Conservation (phyloP, 495 filamentous ascomycete genomes). For the Penicillium atrosanguineum region DNA sequence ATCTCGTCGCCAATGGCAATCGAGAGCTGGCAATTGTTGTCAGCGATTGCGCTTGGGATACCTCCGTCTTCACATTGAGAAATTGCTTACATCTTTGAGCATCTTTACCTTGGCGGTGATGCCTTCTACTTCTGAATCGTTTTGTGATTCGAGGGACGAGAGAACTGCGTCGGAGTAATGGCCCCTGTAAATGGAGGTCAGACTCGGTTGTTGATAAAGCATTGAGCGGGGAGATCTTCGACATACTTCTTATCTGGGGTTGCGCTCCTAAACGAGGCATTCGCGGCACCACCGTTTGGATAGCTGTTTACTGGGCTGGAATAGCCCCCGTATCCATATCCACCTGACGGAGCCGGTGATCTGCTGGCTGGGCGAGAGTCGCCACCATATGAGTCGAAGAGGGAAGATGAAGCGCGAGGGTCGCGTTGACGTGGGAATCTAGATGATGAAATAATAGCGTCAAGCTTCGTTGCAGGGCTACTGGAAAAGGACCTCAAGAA, state of each 20-base stretch:
- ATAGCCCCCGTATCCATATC: constrained; percentile 59
- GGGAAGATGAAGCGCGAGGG: constrained; percentile 73
- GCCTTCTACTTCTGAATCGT: constrained; percentile 85
- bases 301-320: constrained; percentile 46
- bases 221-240: not conserved
- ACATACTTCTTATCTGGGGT: constrained; percentile 80
- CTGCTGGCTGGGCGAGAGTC: constrained; percentile 50
- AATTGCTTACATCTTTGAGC: constrained; percentile 77
- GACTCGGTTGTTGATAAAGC: not conserved
- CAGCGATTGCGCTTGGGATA: constrained; percentile 1
- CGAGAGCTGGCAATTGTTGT: constrained; percentile 62
- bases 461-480: not conserved
- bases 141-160: constrained; percentile 91
- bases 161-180: constrained; percentile 94
- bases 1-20: constrained; percentile 93
- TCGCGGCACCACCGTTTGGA: constrained; percentile 30
- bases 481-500: not conserved
- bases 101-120: constrained; percentile 87
- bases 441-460: not conserved
- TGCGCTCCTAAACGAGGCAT: constrained; percentile 55
- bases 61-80: not conserved
- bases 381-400: constrained; percentile 83
- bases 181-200: constrained; percentile 52
- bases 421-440: constrained; percentile 75
- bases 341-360: constrained; percentile 50